These are phyloP conservation scores for Blastobotrys raffinosifermentans DNA, from an alignment of 1,139 yeast species.

Conservation along the genomic window DNA sequence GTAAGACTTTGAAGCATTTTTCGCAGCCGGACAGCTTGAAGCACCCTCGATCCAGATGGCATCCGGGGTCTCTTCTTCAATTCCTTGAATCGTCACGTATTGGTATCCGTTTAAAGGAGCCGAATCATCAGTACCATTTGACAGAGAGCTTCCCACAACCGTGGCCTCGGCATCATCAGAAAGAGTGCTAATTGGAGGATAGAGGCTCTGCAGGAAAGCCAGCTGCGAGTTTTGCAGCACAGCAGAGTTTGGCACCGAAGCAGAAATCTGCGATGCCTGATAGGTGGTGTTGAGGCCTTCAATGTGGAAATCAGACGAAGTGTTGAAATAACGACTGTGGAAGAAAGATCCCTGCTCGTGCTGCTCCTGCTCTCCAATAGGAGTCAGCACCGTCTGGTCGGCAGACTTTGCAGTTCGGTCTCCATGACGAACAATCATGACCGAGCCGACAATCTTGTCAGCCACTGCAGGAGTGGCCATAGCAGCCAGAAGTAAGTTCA, in stretches of 20 bases:
- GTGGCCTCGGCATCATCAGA: conserved; percentile 22
- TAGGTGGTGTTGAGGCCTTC: conserved; percentile 28
- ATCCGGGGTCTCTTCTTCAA: conserved; percentile 34
- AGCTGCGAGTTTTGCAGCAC: conserved; percentile 38
- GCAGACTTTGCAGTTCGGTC: conserved; percentile 41
- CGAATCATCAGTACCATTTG: conserved; percentile 36
- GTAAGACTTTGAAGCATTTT: conserved; percentile 30
- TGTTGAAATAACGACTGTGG: conserved; percentile 38
- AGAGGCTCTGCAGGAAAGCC: conserved; percentile 42
- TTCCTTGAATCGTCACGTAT: conserved; percentile 36
- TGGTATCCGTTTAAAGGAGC: conserved; percentile 41
- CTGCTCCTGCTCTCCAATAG: conserved; percentile 37
- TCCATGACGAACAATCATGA: conserved; percentile 43
- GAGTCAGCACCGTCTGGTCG: conserved; percentile 30
- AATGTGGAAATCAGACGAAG: conserved; percentile 26
- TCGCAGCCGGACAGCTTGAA: conserved; percentile 36
- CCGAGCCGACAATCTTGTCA: conserved; percentile 36
- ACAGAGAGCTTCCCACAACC: conserved; percentile 26
- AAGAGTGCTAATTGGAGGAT: conserved; percentile 34
- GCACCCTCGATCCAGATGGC: conserved; percentile 40
- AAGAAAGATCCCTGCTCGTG: conserved; percentile 35
- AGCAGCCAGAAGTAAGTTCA: too few relatives aligned
- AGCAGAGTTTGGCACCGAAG: conserved; percentile 33
- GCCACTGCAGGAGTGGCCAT: conserved; percentile 20
- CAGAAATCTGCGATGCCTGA: conserved; percentile 29